phyloP scores from a whole-genome alignment of 108 stramenopile genomes.

The Nitzschia sp. region DNA sequence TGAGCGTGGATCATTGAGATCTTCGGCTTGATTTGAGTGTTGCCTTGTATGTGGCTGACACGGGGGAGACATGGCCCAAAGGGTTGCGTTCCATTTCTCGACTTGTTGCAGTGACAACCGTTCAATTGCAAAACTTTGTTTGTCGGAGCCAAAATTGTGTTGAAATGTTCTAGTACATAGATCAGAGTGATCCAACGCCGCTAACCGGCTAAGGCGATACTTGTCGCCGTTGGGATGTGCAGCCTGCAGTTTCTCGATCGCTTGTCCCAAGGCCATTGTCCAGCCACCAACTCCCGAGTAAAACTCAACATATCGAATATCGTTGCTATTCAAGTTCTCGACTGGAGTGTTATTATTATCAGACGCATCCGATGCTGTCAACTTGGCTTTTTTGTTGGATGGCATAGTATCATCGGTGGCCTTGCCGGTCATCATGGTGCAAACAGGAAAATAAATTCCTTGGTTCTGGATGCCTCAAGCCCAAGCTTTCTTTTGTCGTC shows the following conservation, averaged over 20 bases:
- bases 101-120: slow-evolving; percentile 44
- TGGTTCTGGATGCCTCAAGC: too few relatives aligned
- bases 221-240: background rate
- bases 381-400: too few relatives aligned
- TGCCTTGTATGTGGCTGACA: slow-evolving; percentile 69
- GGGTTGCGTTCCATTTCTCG: slow-evolving; percentile 53
- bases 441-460: too few relatives aligned
- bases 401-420: too few relatives aligned
- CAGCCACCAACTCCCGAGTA: slow-evolving; percentile 93
- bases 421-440: too few relatives aligned
- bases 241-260: slow-evolving; percentile 14
- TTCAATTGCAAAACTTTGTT: slow-evolving; percentile 49
- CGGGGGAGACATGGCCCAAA: slow-evolving; percentile 88
- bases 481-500: too few relatives aligned
- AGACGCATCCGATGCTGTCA: too few relatives aligned
- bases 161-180: slow-evolving; percentile 61
- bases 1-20: slow-evolving; percentile 67
- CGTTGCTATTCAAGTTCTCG: background rate
- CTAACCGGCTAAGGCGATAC: slow-evolving; percentile 42
- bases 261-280: slow-evolving; percentile 72
- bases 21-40: slow-evolving; percentile 57
- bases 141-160: slow-evolving; percentile 51
- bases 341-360: too few relatives aligned
- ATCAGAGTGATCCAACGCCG: slow-evolving; percentile 80
- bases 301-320: slow-evolving; percentile 72